A percentile compares a stretch with the other conserved stretches of the same genome.
Conservation (phyloP, 805 yeast species). For the Metschnikowia drakensbergensis region DNA sequence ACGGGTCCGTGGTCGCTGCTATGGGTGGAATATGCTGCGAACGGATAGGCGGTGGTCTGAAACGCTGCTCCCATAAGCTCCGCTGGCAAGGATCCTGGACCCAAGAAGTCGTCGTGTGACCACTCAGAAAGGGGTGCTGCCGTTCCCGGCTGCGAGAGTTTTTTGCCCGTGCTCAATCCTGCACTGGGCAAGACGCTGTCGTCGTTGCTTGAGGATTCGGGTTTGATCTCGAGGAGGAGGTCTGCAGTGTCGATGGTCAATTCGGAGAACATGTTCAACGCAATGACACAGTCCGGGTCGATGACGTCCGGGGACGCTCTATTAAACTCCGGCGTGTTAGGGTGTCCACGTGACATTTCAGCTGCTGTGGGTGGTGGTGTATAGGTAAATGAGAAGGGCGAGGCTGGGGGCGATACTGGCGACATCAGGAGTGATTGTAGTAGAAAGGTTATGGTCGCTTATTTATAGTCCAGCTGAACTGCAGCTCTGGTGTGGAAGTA, state of each 20-base stretch:
- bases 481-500: too few species aligned
- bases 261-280: neutral
- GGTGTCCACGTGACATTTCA: neutral
- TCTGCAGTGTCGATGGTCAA: slow-evolving; percentile 1
- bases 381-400: slow-evolving; percentile 2
- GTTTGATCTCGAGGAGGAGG: neutral
- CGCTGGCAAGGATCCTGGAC: neutral
- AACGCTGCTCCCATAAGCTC: neutral
- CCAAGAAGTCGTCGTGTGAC: too few species aligned
- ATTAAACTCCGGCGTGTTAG: neutral
- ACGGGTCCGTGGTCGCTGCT: neutral
- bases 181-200: neutral
- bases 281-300: neutral
- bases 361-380: neutral
- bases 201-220: neutral
- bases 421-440: neutral
- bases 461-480: too few species aligned
- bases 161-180: neutral
- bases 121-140: too few species aligned
- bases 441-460: neutral
- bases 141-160: too few species aligned
- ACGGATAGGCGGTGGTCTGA: neutral
- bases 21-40: neutral
- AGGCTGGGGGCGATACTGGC: neutral
- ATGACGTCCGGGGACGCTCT: too few species aligned